Base-by-base conservation (phyloP, 1,139 yeast species). In the Nakaseomyces delphensis region DNA sequence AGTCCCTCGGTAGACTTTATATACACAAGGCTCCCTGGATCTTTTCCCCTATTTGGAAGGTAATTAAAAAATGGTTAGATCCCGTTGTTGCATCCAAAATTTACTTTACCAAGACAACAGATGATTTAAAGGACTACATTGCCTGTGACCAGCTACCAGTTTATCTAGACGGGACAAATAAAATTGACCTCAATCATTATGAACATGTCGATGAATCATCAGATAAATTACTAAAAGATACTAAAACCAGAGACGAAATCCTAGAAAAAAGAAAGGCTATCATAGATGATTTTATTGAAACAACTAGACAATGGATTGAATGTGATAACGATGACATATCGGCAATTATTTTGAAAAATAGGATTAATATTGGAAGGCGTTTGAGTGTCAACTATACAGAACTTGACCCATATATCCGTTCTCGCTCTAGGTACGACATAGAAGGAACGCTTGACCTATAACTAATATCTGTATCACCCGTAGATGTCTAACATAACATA, bases 21-120 rank as follows among this genome's bases (percentile, higher is more conserved):
- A 77, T 86, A 48, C 94, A 86, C 65, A 82, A 82, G 52, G 95
- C 95, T 0, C 96, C 96, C 5, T 83, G 95, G 93, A 73, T 86
- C 38, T 86, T 86, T 67, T 74, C 79, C 48, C 84, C 93, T 25
- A 81, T 85, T 49, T 86, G 95, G 95, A 79, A 77, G 48, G 73
- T 85, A 51, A 78, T 86, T 55, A 84, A 81, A 61, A 79, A 77
- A 51, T 85, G 95, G 95, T 67, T 86, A 45, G 95, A 86, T 57
- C 95, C 95, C 1, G 89, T 80, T 8, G 93, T 86, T 37, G 94
- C 93, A 0, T 70, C 84, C 23, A 86, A 84, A 63, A 79, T 86
- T 51, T 70, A 73, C 20, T 86, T 86, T 64, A 83, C 95, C 21
- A 77, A 78, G 54, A 66, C 66, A 42, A 53, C 65, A 11, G 69